Evolutionary conservation across 176 grass and related monocot genomes (phyloP), one percentile per base, ranked within the genome.

Genomic region (Ensete glaucum): DNA sequence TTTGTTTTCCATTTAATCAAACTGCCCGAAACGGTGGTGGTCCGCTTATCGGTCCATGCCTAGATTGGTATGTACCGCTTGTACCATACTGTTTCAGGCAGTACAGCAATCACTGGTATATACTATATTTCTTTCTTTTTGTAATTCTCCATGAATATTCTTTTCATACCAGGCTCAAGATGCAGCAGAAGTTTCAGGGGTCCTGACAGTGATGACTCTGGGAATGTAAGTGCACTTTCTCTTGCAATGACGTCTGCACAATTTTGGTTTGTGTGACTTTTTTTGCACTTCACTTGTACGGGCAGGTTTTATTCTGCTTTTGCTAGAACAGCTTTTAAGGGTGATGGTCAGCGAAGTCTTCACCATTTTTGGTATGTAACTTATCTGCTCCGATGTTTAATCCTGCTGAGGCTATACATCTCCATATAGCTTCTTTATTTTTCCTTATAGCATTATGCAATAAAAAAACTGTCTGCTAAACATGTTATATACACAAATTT

Each of bases 251-350:
- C 80, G 21, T 78, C 24, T 17, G 71, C 69, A 74, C 78, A 20
- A 25, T 75, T 62, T 76, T 67, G 16, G 66, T 43, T 58, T 26
- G 54, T 27, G 22, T 63, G 69, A 57, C 26, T 55, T 70, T 69
- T 24, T 17, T 63, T 53, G 23, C 26, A 13, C 63, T 79, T 57
- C 49, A 76, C 19, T 77, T 76, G 53, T 25, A 19, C 84, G 53
- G 52, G 53, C 88, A 98, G 94, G 88, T 98, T 98, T 76, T 98
- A 93, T 84, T 88, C 94, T 78, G 94, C 90, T 85, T 89, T 88
- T 81, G 94, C 90, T 73, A 98, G 83, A 98, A 98, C 94, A 77
- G 94, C 94, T 76, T 98, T 98, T 68, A 98, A 93, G 84, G 90
- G 94, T 73, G 88, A 98, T 71, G 75, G 88, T 62, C 94, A 98